Conservation (phyloP, 2,329 filamentous ascomycete genomes). For the Trichoderma atroviride region DNA sequence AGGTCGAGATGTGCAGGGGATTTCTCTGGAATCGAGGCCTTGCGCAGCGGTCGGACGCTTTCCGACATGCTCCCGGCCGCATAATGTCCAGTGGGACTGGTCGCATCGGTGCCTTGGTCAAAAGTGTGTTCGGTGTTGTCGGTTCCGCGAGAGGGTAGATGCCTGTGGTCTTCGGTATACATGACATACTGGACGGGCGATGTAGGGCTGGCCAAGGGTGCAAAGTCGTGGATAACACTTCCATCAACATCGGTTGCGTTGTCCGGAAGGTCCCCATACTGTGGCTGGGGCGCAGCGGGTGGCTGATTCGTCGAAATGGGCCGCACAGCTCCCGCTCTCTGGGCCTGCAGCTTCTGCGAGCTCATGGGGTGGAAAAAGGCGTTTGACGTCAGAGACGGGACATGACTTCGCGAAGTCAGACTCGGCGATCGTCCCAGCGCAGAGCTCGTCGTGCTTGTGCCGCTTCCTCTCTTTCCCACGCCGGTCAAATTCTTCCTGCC, state of each 20-base stretch:
- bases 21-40: conserved; percentile 37
- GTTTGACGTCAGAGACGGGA: conserved; percentile 83
- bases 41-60: conserved; percentile 76
- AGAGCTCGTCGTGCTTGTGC: conserved; percentile 50
- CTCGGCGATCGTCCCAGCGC: conserved; percentile 58
- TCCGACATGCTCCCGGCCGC: conserved; percentile 68
- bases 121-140: conserved; percentile 74
- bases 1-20: conserved; percentile 50
- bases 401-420: conserved; percentile 79
- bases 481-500: conserved; percentile 54
- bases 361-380: conserved; percentile 98
- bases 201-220: conserved; percentile 58
- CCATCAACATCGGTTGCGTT: conserved; percentile 50
- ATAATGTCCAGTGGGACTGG: conserved; percentile 68
- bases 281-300: conserved; percentile 36
- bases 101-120: conserved; percentile 72
- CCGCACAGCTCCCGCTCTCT: conserved; percentile 64
- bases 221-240: conserved; percentile 47
- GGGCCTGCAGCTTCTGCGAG: conserved; percentile 89
- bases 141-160: conserved; percentile 75
- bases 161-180: conserved; percentile 51
- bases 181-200: conserved; percentile 37
- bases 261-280: conserved; percentile 42
- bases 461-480: conserved; percentile 50
- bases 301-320: conserved; percentile 47